phyloP scores from a whole-genome alignment of 352 stramenopile species.

The Phytophthora capsici region DNA sequence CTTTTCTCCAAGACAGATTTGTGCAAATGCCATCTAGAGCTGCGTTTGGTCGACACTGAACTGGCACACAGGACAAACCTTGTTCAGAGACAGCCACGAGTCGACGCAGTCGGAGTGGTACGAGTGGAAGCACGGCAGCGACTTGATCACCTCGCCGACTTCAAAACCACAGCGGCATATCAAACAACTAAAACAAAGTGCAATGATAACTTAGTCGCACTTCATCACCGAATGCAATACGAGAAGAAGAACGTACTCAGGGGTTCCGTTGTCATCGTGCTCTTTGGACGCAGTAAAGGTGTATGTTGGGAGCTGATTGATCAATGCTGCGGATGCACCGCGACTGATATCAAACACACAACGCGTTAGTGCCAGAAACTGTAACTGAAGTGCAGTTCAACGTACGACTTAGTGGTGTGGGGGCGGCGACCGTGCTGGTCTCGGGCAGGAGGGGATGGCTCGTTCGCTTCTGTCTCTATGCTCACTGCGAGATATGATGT shows the following conservation, averaged over 20 bases:
- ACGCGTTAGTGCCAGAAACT: too few species aligned
- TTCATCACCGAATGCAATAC: too few species aligned
- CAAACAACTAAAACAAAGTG: slow-evolving; percentile 70
- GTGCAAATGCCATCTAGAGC: slow-evolving; percentile 19
- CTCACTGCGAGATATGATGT: slow-evolving; percentile 50
- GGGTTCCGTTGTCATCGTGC: slow-evolving; percentile 43
- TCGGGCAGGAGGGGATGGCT: slow-evolving; percentile 34
- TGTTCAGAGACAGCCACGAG: slow-evolving; percentile 92
- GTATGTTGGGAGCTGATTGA: slow-evolving; percentile 85
- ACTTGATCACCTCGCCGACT: slow-evolving; percentile 92
- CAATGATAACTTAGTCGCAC: neutral
- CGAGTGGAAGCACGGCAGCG: slow-evolving; percentile 93
- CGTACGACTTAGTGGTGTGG: slow-evolving; percentile 36
- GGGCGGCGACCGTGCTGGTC: slow-evolving; percentile 29
- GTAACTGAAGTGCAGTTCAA: slow-evolving; percentile 15
- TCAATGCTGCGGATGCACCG: slow-evolving; percentile 63
- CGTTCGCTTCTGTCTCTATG: slow-evolving; percentile 46
- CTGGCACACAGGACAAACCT: slow-evolving; percentile 91
- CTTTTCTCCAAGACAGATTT: slow-evolving; percentile 10
- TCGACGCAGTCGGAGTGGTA: slow-evolving; percentile 95
- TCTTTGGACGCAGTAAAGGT: slow-evolving; percentile 69
- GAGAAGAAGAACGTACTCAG: slow-evolving; percentile 52
- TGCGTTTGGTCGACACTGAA: slow-evolving; percentile 76
- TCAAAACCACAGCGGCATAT: slow-evolving; percentile 93
- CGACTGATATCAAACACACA: slow-evolving; percentile 42